Evolutionary conservation across 331 rosid genomes (phyloP), one percentile per base, ranked within the genome.

Genomic region (Pyracantha coccinea): DNA sequence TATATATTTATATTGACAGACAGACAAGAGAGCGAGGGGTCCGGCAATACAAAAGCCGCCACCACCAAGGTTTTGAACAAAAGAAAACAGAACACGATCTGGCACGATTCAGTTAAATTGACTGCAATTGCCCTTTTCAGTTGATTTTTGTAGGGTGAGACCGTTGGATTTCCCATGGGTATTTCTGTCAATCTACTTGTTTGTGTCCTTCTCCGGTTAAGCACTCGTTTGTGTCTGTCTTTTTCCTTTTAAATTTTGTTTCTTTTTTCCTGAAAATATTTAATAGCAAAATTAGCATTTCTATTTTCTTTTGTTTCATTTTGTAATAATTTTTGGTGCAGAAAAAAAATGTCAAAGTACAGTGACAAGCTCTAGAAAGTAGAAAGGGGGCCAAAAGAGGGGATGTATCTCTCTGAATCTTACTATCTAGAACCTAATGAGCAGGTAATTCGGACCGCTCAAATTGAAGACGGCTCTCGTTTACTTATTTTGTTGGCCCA

Each of bases 31-130:
- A 62, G 71, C 27, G 16, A 64, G 13, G 59, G 59, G 69, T 28
- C 60, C 66, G n/a, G 29, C 71, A 57, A 68, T 31, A 27, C 76
- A 50, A 66, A 78, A 77, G 87, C 85, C 86, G 78, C 83, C 41
- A 8, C 13, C 45, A 3, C 86, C 83, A 86, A 65, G 62, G 55
- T 50, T 45, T 71, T 65, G 68, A 74, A 80, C 72, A 38, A 8
- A 35, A 35, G 13, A 6, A 29, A 12, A 66, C 54, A 14, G 9
- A 33, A n/a, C 57, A 17, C 8, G 50, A 4, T 33, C 14, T 53
- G 74, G 25, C 54, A 29, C 53, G n/a, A 4, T 71, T 78, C 81
- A 6, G 77, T 71, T 78, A 63, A 71, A 63, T 52, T 78, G 77
- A 78, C 77, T n/a, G 68, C 61, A 10, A 64, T 19, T 78, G 25